Evolutionary conservation across 768 basidiomycete species (phyloP).

Genomic region (Rhodotorula toruloides): DNA sequence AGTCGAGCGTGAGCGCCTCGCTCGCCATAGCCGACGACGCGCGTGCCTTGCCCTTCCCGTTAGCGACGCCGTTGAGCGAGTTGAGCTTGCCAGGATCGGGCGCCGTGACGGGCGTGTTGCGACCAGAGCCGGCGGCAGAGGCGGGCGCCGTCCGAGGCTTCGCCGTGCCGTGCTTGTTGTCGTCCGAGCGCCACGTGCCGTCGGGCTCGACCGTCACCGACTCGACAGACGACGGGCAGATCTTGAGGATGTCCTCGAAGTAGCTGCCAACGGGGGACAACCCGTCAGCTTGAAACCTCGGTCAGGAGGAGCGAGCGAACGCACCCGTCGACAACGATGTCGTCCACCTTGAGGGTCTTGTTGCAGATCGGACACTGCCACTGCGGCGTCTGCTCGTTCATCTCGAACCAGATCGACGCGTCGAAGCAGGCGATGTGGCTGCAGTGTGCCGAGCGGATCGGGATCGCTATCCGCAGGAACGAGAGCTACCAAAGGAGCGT

Average conservation of each 20-base stretch:
- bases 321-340: constrained; percentile 88
- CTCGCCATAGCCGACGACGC: constrained; percentile 17
- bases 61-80: constrained; percentile 38
- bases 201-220: constrained; percentile 90
- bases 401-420: constrained; percentile 82
- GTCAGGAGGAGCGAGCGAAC: constrained; percentile 33
- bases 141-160: not conserved
- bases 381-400: constrained; percentile 94
- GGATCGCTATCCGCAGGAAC: constrained; percentile 74
- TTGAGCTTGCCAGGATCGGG: not conserved
- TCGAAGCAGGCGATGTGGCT: constrained; percentile 94
- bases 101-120: constrained; percentile 1
- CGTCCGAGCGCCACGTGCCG: constrained; percentile 91
- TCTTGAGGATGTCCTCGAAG: constrained; percentile 74
- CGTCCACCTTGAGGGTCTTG: constrained; percentile 65
- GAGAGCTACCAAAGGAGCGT: constrained; percentile 56
- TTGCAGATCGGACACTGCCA: constrained; percentile 95
- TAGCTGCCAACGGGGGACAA: constrained; percentile 55
- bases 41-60: constrained; percentile 44
- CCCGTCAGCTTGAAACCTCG: not conserved
- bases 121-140: not conserved
- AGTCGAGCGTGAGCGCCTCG: constrained; percentile 57
- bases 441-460: constrained; percentile 80
- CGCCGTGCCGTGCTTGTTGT: constrained; percentile 65
- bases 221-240: constrained; percentile 72